These are phyloP conservation scores for Cordia subcordata DNA, from an alignment of 257 asterid genomes.

Conservation along the genomic window DNA sequence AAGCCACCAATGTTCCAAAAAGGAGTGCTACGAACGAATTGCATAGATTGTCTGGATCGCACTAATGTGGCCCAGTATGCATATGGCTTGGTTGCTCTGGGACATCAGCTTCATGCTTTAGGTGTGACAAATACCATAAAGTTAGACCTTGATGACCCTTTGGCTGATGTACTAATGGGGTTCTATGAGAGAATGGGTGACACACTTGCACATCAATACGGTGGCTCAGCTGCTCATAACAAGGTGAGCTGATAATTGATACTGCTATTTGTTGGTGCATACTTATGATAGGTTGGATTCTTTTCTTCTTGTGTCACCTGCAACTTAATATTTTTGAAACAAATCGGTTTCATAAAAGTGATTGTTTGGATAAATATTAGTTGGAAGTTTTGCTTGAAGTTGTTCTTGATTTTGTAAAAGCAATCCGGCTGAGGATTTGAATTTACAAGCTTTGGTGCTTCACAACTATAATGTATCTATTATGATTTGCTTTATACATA, in stretches of 20 bases:
- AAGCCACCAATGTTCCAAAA: slow-evolving; percentile 61
- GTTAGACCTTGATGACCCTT: slow-evolving; percentile 91
- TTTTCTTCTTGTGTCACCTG: neutral
- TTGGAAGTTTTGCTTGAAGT: too few relatives aligned
- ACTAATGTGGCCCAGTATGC: slow-evolving; percentile 98
- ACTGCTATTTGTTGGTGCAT: too few relatives aligned
- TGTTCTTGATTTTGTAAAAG: too few relatives aligned
- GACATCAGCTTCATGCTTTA: slow-evolving; percentile 72
- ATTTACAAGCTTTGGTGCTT: too few relatives aligned
- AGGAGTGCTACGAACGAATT: slow-evolving; percentile 95
- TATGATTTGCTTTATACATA: too few relatives aligned
- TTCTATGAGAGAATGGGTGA: slow-evolving; percentile 98
- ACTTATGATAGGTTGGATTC: too few relatives aligned
- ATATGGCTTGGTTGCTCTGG: slow-evolving; percentile 92
- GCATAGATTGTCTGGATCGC: slow-evolving; percentile 98
- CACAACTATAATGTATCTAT: too few relatives aligned
- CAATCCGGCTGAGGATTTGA: too few relatives aligned
- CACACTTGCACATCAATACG: slow-evolving; percentile 97
- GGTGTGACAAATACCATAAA: slow-evolving; percentile 59
- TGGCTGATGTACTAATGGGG: slow-evolving; percentile 88
- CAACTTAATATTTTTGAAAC: too few relatives aligned
- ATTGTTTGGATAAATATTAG: too few relatives aligned
- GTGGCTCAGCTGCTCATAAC: slow-evolving; percentile 99
- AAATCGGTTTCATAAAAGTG: too few relatives aligned
- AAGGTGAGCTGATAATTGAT: slow-evolving; percentile 39